phyloP scores from a whole-genome alignment of 2,329 filamentous ascomycete genomes.

The Arthrobotrys entomopaga region DNA sequence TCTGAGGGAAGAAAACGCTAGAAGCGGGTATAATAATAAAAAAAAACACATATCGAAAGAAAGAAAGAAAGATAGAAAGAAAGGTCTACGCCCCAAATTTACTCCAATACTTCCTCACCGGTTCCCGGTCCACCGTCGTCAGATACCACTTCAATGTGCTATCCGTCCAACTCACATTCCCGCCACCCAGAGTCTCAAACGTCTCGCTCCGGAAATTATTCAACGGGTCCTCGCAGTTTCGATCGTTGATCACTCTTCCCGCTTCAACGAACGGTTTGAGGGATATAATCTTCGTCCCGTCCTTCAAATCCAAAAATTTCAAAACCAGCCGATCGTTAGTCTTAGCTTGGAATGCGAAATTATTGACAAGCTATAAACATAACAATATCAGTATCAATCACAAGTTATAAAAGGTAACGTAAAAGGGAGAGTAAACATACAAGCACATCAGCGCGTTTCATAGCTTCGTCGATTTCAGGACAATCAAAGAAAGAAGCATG shows the following conservation, averaged over 20 bases:
- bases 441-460: conserved; percentile 90
- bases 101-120: conserved; percentile 50
- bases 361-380: conserved; percentile 77
- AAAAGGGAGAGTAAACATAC: conserved; percentile 44
- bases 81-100: conserved; percentile 17
- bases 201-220: conserved; percentile 82
- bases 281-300: conserved; percentile 88
- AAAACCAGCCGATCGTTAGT: conserved; percentile 86
- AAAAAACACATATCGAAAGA: conserved; percentile 1
- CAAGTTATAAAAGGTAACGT: neutral
- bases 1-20: too few relatives aligned
- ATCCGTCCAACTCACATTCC: conserved; percentile 88
- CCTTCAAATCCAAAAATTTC: conserved; percentile 92
- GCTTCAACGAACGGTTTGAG: conserved; percentile 90
- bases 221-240: conserved; percentile 81
- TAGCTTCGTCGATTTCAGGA: conserved; percentile 73
- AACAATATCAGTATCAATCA: conserved; percentile 1
- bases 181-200: conserved; percentile 72
- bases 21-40: neutral
- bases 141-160: conserved; percentile 87
- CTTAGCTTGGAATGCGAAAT: conserved; percentile 90
- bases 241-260: conserved; percentile 76
- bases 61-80: neutral
- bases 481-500: conserved; percentile 85
- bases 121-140: conserved; percentile 75